A percentile compares a stretch with the other conserved stretches of the same genome.
Evolutionary conservation across 768 basidiomycete genomes (phyloP).

Genomic region (Rhodosporidiobolus sp.): DNA sequence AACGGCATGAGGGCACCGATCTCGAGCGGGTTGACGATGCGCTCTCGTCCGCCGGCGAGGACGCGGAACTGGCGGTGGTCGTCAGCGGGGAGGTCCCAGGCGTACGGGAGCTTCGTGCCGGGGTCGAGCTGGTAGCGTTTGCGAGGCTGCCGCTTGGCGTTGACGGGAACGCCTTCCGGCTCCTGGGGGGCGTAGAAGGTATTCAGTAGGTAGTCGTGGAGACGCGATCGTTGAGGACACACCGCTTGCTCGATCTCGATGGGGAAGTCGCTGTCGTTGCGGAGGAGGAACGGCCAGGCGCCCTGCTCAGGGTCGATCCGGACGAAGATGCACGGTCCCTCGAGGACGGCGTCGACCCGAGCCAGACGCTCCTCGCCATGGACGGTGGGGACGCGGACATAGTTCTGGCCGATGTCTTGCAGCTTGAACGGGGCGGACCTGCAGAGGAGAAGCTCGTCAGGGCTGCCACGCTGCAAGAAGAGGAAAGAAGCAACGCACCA

Average conservation of each 20-base stretch:
- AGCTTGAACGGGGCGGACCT: constrained; percentile 93
- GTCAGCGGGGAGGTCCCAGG: constrained; percentile 90
- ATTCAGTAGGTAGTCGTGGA: too few species aligned
- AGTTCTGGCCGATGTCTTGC: constrained; percentile 79
- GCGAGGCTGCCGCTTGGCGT: not conserved
- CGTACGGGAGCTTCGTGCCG: constrained; percentile 63
- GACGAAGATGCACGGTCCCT: constrained; percentile 87
- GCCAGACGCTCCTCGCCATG: constrained; percentile 57
- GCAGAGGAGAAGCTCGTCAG: constrained; percentile 8
- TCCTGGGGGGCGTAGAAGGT: too few species aligned
- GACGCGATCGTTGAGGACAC: too few species aligned
- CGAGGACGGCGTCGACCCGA: constrained; percentile 72
- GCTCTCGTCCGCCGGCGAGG: constrained; percentile 59
- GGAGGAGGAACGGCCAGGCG: constrained; percentile 83
- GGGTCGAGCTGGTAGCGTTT: constrained; percentile 59
- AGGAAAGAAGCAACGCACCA: constrained; percentile 59
- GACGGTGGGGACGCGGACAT: constrained; percentile 62
- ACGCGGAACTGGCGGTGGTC: constrained; percentile 74
- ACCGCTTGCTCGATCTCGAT: constrained; percentile 75
- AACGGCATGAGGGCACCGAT: constrained; percentile 89
- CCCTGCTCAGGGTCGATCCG: constrained; percentile 64
- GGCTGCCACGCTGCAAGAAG: not conserved
- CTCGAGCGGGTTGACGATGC: constrained; percentile 85
- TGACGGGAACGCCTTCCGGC: constrained; percentile 13
- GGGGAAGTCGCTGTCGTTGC: constrained; percentile 76